phyloP scores from a whole-genome alignment of 371 early-diverging fungal species.

The Apophysomyces sp. region DNA sequence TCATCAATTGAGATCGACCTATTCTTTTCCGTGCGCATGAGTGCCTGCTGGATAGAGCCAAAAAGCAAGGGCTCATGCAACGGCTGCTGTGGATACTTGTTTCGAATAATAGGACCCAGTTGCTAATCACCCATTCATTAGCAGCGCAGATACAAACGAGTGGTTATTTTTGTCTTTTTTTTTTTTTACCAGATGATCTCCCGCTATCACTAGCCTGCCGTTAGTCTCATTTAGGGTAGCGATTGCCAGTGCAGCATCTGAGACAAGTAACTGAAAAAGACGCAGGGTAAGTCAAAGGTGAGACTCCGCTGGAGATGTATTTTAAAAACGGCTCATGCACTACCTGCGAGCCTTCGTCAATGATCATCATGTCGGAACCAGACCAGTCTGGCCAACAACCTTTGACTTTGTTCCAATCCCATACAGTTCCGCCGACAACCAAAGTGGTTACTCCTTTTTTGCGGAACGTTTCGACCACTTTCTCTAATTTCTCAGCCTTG shows the following conservation, averaged over 20 bases:
- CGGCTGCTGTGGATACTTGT: conserved; percentile 39
- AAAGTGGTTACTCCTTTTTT: conserved; percentile 11
- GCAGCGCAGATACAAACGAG: neutral
- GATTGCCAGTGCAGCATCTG: conserved; percentile 51
- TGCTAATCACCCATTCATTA: conserved; percentile 24
- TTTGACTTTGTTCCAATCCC: conserved; percentile 50
- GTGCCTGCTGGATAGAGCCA: conserved; percentile 57
- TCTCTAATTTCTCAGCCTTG: conserved; percentile 2
- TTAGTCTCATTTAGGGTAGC: conserved; percentile 34
- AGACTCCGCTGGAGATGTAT: neutral
- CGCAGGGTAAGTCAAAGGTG: neutral
- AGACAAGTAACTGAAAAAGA: conserved; percentile 34
- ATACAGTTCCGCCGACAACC: conserved; percentile 57
- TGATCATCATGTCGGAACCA: conserved; percentile 50
- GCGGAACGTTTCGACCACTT: neutral
- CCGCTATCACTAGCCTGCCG: conserved; percentile 54
- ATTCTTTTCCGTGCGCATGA: conserved; percentile 51
- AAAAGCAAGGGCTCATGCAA: conserved; percentile 40
- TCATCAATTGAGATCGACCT: conserved; percentile 29
- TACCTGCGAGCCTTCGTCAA: conserved; percentile 63
- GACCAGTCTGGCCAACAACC: conserved; percentile 26
- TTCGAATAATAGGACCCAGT: conserved; percentile 55
- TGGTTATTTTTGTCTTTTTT: neutral
- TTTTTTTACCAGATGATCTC: conserved; percentile 51
- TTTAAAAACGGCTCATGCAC: neutral